A percentile compares a stretch with the other conserved stretches of the same genome.
Evolutionary conservation across 1,284 basidiomycete species (phyloP).

Genomic region (Polyporus tsugae): DNA sequence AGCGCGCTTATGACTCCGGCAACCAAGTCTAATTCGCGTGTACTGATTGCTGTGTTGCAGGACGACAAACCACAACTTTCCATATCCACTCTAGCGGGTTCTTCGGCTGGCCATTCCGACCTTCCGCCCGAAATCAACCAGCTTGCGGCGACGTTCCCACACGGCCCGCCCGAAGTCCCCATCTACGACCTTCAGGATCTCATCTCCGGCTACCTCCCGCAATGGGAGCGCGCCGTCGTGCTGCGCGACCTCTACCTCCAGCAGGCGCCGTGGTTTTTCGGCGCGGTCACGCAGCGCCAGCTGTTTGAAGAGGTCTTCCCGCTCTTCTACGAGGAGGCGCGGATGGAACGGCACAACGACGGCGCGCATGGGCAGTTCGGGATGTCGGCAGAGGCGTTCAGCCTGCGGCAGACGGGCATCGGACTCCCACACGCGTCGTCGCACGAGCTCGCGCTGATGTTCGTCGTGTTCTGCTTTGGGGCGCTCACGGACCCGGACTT

Average conservation of each 20-base stretch:
- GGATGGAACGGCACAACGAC: conserved; percentile 6
- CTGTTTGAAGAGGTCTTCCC: conserved; percentile 72
- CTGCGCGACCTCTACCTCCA: conserved; percentile 72
- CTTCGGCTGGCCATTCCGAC: conserved; percentile 12
- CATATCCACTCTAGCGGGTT: conserved; percentile 12
- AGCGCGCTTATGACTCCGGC: neutral
- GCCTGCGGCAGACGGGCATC: conserved; percentile 29
- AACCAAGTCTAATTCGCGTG: neutral
- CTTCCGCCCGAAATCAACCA: conserved; percentile 48
- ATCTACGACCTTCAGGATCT: conserved; percentile 53
- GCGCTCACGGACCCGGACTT: conserved; percentile 68
- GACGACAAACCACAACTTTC: conserved; percentile 30
- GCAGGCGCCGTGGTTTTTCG: conserved; percentile 80
- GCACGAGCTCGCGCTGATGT: conserved; percentile 65
- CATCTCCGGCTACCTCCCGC: conserved; percentile 59
- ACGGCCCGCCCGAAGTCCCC: conserved; percentile 44
- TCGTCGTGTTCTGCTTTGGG: conserved; percentile 66
- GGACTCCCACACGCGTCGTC: conserved; percentile 39
- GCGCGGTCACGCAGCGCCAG: conserved; percentile 67
- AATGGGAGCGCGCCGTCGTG: conserved; percentile 61
- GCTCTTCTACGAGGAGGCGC: conserved; percentile 64
- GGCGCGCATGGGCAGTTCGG: conserved; percentile 18
- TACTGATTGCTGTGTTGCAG: conserved; percentile 19
- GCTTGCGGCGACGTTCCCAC: conserved; percentile 63
- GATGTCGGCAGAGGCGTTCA: conserved; percentile 32